Evolutionary conservation across 1,284 basidiomycete species (phyloP).

Genomic region (Pseudozyma hubeiensis): DNA sequence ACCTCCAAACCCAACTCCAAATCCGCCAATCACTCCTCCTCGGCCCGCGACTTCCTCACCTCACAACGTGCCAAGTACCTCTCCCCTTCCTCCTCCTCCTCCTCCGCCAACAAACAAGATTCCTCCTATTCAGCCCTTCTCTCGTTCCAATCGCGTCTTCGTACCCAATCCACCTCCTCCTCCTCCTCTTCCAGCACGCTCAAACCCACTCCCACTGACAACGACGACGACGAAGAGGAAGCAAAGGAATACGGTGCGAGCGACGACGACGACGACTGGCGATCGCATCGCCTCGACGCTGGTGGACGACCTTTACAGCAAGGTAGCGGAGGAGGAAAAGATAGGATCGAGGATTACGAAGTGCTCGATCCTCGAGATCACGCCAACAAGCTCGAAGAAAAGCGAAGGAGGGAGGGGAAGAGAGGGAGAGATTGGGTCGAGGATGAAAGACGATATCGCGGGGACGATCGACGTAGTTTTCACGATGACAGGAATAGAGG

Average conservation of each 20-base stretch:
- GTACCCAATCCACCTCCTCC: not conserved
- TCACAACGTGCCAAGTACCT: constrained; percentile 23
- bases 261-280: constrained; percentile 54
- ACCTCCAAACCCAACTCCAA: not conserved
- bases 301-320: constrained; percentile 37
- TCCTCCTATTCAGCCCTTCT: constrained; percentile 32
- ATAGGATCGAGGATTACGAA: constrained; percentile 53
- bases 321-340: constrained; percentile 5
- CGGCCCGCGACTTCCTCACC: constrained; percentile 8
- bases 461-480: too few species aligned
- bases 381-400: not conserved
- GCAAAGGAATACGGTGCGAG: constrained; percentile 59
- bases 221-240: constrained; percentile 33
- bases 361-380: constrained; percentile 52
- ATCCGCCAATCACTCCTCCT: not conserved
- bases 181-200: not conserved
- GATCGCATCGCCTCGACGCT: constrained; percentile 42
- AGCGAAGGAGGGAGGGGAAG: constrained; percentile 17
- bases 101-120: not conserved
- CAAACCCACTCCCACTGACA: not conserved
- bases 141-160: constrained; percentile 40
- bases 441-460: constrained; percentile 8
- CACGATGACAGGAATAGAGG: too few species aligned
- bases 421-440: constrained; percentile 54
- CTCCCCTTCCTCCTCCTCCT: not conserved